A percentile compares a stretch with the other conserved stretches of the same genome.
Evolutionary conservation across 2,329 filamentous ascomycete genomes (phyloP).

Genomic region (Arthrobotrys iridis): DNA sequence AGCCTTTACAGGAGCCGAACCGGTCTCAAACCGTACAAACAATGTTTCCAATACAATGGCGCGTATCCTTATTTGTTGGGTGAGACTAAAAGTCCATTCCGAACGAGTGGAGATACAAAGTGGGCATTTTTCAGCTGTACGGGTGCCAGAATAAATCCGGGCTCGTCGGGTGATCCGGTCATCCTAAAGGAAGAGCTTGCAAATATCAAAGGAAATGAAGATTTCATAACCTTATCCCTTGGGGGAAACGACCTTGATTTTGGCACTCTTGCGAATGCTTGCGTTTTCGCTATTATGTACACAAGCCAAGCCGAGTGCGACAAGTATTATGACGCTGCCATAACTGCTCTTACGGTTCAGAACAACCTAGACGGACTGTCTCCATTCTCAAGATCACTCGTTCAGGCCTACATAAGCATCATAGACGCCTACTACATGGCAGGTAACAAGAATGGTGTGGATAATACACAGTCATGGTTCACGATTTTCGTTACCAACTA

Average conservation of each 20-base stretch:
- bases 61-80: constrained; percentile 8
- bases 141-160: not conserved
- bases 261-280: not conserved
- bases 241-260: constrained; percentile 21
- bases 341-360: too few species aligned
- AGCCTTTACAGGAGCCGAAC: not conserved
- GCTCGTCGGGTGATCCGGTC: not conserved
- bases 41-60: too few species aligned
- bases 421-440: not conserved
- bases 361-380: too few species aligned
- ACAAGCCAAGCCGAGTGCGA: not conserved
- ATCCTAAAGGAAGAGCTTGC: too few species aligned
- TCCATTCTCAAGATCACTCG: too few species aligned
- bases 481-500: constrained; percentile 18
- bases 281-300: constrained; percentile 8
- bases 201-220: too few species aligned
- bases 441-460: not conserved
- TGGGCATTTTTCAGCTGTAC: too few species aligned
- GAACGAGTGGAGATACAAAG: too few species aligned
- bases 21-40: constrained; percentile 18
- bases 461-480: constrained; percentile 8
- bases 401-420: not conserved
- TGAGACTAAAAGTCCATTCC: not conserved
- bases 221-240: not conserved
- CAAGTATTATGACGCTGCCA: not conserved